A percentile compares a stretch with the other conserved stretches of the same genome.
Conservation (phyloP, 1,139 yeast genomes). For the Saccharomycopsis hybrid region DNA sequence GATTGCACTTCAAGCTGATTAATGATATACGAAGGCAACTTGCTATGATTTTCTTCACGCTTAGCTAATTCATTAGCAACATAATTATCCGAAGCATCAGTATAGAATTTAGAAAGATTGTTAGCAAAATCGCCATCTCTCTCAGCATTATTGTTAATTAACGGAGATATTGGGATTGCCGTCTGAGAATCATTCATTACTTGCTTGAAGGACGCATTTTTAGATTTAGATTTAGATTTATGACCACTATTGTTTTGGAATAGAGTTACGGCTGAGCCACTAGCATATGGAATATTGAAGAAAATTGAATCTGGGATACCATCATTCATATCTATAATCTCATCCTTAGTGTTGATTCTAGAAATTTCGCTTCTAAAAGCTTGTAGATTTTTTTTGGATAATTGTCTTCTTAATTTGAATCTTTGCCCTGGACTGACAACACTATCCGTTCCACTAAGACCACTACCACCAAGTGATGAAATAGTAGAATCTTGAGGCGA, state of each 20-base stretch:
- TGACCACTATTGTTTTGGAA: not conserved
- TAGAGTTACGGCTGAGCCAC: constrained; percentile 10
- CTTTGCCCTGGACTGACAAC: constrained; percentile 20
- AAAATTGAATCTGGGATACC: constrained; percentile 10
- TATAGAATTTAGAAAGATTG: constrained; percentile 15
- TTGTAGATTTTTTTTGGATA: constrained; percentile 17
- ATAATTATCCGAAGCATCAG: constrained; percentile 16
- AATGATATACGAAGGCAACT: constrained; percentile 19
- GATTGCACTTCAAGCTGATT: constrained; percentile 18
- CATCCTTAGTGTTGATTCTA: constrained; percentile 16
- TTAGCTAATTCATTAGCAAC: constrained; percentile 18
- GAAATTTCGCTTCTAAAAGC: constrained; percentile 12
- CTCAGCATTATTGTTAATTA: constrained; percentile 9
- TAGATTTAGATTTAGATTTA: too few species aligned
- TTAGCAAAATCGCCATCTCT: constrained; percentile 17
- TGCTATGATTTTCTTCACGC: constrained; percentile 15
- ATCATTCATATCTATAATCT: constrained; percentile 14
- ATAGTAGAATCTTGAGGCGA: too few species aligned
- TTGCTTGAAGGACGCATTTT: constrained; percentile 2
- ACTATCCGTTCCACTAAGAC: too few species aligned
- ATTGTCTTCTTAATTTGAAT: constrained; percentile 14
- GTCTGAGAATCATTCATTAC: constrained; percentile 14
- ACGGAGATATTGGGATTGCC: constrained; percentile 20
- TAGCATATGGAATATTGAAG: constrained; percentile 22
- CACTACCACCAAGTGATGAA: too few species aligned